Evolutionary conservation across 1,139 yeast species (phyloP).

Genomic region (Scheffersomyces titani): DNA sequence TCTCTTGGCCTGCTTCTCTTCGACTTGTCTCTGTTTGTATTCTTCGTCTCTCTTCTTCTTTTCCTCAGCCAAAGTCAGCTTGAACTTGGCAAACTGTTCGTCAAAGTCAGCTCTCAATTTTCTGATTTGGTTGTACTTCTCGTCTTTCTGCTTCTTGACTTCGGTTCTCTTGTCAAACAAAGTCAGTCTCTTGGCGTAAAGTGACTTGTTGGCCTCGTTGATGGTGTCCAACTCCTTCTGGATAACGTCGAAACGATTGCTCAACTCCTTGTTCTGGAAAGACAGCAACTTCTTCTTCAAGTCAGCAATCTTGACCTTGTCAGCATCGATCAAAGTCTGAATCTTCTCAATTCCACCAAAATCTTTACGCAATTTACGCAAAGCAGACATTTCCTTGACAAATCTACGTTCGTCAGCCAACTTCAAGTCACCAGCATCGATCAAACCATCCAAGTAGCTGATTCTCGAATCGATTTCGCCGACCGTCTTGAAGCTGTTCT

Average conservation of each 20-base stretch:
- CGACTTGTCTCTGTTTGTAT: constrained; percentile 52
- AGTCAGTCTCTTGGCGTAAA: constrained; percentile 65
- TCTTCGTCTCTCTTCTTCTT: constrained; percentile 72
- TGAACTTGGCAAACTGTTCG: constrained; percentile 70
- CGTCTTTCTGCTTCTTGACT: constrained; percentile 70
- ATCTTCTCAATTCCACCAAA: constrained; percentile 71
- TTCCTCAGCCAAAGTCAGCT: constrained; percentile 67
- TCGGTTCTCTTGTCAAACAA: constrained; percentile 68
- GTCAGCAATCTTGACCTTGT: constrained; percentile 73
- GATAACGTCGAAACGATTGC: constrained; percentile 59
- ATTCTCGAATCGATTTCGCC: constrained; percentile 81
- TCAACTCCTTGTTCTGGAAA: constrained; percentile 65
- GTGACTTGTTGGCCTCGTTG: constrained; percentile 59
- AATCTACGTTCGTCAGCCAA: constrained; percentile 89
- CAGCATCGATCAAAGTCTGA: constrained; percentile 80
- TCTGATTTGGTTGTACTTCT: constrained; percentile 62
- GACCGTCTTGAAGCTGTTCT: constrained; percentile 67
- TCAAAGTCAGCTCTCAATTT: constrained; percentile 68
- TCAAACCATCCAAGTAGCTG: constrained; percentile 65
- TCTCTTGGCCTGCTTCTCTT: constrained; percentile 62
- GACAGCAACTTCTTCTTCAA: constrained; percentile 69
- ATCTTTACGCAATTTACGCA: constrained; percentile 82
- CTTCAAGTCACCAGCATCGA: constrained; percentile 79
- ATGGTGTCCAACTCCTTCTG: constrained; percentile 65
- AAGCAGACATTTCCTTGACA: constrained; percentile 81